Base-by-base conservation (phyloP, 83 land plant genomes). In the Picea mariana region DNA sequence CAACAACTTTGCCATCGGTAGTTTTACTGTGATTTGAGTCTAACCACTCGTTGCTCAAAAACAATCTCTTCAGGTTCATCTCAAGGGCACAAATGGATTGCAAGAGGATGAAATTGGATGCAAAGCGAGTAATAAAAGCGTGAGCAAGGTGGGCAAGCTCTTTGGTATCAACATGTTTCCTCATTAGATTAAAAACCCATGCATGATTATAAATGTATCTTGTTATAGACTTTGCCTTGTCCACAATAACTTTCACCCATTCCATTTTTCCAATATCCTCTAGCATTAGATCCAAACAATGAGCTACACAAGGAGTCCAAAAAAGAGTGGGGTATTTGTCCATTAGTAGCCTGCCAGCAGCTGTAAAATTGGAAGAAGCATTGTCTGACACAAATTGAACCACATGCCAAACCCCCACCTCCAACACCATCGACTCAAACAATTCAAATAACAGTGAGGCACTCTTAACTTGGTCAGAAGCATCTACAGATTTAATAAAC, bases 401-500 rank as follows among this genome's bases (percentile, higher is more conserved):
- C 75, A 88, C 62, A 62, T 88, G 85, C 27, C 77, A 52, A 8
- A 69, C 71, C 18, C 87, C 87, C 66, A 88, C 84, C 9, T 84
- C 87, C 58, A 82, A 80, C 15, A 88, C 81, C 63, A 85, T 69
- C 9, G 24, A 5, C 27, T 85, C 90, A 82, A 88, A 82, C 24
- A 88, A 76, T 24, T 67, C 31, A 7, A 80, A 17, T 21, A 85
- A 77, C 2, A 61, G 21, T 55, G 79, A 84, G 15, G 75, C 15
- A 62, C 72, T 80, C 26, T 42, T 76, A 26, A 61, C 47, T 40
- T 66, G 38, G 1, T 80, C 82, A 31, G 84, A 84, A 64, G 76
- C 84, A 79, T 87, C 84, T 23, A 85, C 77, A 42, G 90, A 84
- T 82, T 79, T 84, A 0, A 84, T 78, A 81, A 88, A 85, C 71